These are phyloP conservation scores for Gymnopilus dilepis DNA, from an alignment of 768 basidiomycete genomes.

Conservation along the genomic window DNA sequence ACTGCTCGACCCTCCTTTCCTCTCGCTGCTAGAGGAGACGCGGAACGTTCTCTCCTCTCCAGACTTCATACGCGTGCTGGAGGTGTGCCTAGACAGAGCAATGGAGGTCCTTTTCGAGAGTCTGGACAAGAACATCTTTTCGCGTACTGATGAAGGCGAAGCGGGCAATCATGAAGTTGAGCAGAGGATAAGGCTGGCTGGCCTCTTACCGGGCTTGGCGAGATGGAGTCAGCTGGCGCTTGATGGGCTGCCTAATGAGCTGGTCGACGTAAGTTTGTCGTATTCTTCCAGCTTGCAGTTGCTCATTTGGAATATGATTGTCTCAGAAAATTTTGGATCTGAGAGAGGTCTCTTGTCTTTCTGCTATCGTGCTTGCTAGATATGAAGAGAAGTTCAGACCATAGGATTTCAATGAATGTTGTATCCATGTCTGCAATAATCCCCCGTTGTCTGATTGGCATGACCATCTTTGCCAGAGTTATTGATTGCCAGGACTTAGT, in stretches of 20 bases:
- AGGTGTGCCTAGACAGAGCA: slow-evolving; percentile 74
- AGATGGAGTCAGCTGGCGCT: slow-evolving; percentile 77
- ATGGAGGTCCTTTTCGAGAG: slow-evolving; percentile 66
- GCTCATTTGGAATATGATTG: neutral
- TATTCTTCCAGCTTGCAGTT: slow-evolving; percentile 8
- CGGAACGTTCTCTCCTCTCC: slow-evolving; percentile 62
- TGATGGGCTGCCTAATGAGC: slow-evolving; percentile 74
- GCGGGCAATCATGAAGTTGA: slow-evolving; percentile 39
- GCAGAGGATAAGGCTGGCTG: slow-evolving; percentile 71
- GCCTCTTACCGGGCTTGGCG: slow-evolving; percentile 79
- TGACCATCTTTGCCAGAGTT: too few species aligned
- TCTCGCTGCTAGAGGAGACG: slow-evolving; percentile 72
- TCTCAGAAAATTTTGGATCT: slow-evolving; percentile 62
- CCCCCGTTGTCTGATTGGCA: too few species aligned
- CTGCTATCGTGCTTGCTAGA: slow-evolving; percentile 49
- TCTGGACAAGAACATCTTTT: slow-evolving; percentile 70
- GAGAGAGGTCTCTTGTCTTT: slow-evolving; percentile 66
- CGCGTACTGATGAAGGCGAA: slow-evolving; percentile 5
- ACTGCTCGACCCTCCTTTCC: slow-evolving; percentile 56
- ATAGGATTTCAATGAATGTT: neutral
- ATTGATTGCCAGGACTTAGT: too few species aligned
- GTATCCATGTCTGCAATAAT: too few species aligned
- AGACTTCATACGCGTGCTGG: slow-evolving; percentile 74
- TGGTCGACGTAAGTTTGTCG: slow-evolving; percentile 77
- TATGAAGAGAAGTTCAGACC: slow-evolving; percentile 57